Base-by-base conservation (phyloP, 164 flowering plant genomes). In the Litsea cubeba region DNA sequence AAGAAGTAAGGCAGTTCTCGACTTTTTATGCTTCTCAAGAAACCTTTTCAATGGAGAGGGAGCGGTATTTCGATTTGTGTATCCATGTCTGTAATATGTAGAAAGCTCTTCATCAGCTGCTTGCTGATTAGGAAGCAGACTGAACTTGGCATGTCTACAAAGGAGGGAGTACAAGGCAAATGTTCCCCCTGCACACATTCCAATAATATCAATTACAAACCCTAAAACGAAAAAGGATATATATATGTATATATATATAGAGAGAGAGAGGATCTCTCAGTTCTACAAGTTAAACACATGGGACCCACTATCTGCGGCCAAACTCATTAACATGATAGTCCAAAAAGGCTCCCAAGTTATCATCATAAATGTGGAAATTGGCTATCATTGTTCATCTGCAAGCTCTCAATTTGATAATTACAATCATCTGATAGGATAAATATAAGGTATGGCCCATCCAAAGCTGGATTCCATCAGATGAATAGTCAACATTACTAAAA, bases 31-130 rank as follows among this genome's bases (percentile, higher is more conserved):
- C 74, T 80, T 87, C 79, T 91, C 91, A 50, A 86, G 77, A 74
- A 82, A 84, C 71, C 65, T 80, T 79, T 76, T 89, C 40, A 86
- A 73, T 15, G 77, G 74, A 51, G 91, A 82, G 3, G 81, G 28
- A 50, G 72, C 73, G 14, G 50, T 1, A 50, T 72, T 77, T 63
- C 79, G 77, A 46, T 65, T 76, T 22, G 80, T 74, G 70, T 71
- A 62, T 26, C 85, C 77, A 20, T 73, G 77, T 30, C 71, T 71
- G 66, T 83, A 76, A 76, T 89, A 87, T n/a, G 86, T 82, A 26
- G 92, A 86, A 69, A 91, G 81, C 81, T 91, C 92, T 79, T 91
- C 92, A 79, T 91, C 93, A 1, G 88, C 89, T 32, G 87, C 87
- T 79, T 91, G 96, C 40, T 85, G 82, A 79, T 91, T 89, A 25